phyloP scores from a whole-genome alignment of 2,329 filamentous ascomycete species.

The Trichoderma aggressivum region DNA sequence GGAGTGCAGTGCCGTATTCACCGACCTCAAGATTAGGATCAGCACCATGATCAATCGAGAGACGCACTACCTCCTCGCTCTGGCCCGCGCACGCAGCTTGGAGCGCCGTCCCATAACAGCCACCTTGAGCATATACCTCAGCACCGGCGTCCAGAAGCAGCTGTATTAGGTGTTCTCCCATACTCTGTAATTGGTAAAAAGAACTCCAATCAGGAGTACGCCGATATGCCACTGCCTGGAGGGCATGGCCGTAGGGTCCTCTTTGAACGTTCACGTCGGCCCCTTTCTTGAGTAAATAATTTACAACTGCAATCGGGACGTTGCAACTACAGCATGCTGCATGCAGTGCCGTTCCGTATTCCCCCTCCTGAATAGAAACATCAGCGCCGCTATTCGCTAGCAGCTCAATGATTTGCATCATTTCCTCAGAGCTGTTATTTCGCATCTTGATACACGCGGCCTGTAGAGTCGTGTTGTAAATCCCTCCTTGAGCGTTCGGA shows the following conservation, averaged over 20 bases:
- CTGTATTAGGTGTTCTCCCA: background rate
- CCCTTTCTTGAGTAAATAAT: background rate
- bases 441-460: background rate
- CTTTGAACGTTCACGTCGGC: background rate
- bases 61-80: background rate
- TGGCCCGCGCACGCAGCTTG: accelerated
- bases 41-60: background rate
- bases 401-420: background rate
- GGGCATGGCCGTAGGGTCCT: background rate
- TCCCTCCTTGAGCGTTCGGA: background rate
- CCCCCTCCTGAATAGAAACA: background rate
- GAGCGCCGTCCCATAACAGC: background rate
- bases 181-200: too few relatives aligned
- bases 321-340: background rate
- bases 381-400: background rate
- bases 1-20: background rate
- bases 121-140: background rate
- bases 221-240: background rate
- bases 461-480: background rate
- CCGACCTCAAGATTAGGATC: background rate
- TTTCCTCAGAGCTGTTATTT: accelerated
- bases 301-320: background rate
- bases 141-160: background rate
- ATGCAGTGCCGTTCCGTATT: background rate
- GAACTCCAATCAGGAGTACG: too few relatives aligned